Evolutionary conservation across 345 rosid genomes (phyloP), one percentile per base, ranked within the genome.

Genomic region (Turnera subulata): DNA sequence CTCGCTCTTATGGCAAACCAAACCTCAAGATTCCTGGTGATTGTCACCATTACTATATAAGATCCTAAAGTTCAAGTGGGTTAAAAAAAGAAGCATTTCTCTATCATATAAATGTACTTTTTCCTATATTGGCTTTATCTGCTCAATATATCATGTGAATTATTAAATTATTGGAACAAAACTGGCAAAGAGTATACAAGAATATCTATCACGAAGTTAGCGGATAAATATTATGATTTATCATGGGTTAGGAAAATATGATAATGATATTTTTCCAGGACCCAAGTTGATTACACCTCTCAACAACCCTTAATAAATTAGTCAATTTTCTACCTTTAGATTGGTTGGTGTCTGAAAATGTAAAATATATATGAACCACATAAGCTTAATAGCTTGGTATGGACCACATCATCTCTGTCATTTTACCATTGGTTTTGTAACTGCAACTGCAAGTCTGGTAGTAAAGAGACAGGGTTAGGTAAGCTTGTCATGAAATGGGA

Each of bases 21-120:
- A 56, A 74, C 52, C 65, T 60, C 80, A 63, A 50, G 80, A 85
- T 82, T 78, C 82, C 73, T 70, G 72, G 72, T 63, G 47, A 46
- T 71, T 72, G 70, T 71, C 77, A 61, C 68, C 77, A 61, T 63
- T 54, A 40, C 42, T 47, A 60, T 6, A 55, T 23, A 55, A 51
- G 52, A 55, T 63, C 43, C 21, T 53, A 37, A 55, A 53, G 40
- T 58, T 47, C 47, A 53, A 62, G 20, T 43, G 26, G 49, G 35
- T 3, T 3, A 53, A 25, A 56, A 13, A 39, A 24, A 19, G 23
- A 57, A 62, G 56, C 32, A 44, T 14, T 32, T 56, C 66, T 52
- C 23, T 22, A 18, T 64, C 54, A 40, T 21, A 37, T 37, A 32
- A 58, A 35, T 63, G 58, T 56, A 59, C 21, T 46, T 65, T 62